Evolutionary conservation across 805 yeast genomes (phyloP), one percentile per base, ranked within the genome.

Genomic region (Hanseniaspora lindneri): DNA sequence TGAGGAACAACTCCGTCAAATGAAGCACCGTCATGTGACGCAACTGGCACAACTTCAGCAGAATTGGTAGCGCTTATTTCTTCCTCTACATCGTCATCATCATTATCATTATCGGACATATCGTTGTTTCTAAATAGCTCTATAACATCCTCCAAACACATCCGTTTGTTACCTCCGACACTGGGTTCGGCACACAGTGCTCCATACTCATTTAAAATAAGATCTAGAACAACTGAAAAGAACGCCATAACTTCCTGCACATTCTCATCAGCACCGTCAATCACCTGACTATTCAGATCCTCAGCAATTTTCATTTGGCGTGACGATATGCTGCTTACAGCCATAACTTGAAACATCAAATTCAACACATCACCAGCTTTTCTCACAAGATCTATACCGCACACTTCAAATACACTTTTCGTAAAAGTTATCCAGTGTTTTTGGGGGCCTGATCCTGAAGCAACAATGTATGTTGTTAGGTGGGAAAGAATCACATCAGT

Each of bases 401-500:
- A 44, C 13, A 44, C 30, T 3, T 37, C 23, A 23, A 36, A 44
- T 6, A 36, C 33, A 21, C 23, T 44, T 20, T 36, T 44, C 2
- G 48, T 37, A 27, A 44, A 36, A 8, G n/a, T 25, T 8, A 44
- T 36, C 48, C 48, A 44, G 14, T 37, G 21, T 11, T 28, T 30
- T 16, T 25, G 16, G 17, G 9, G 28, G 3, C 16, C 14, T 5
- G 14, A 19, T 3, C 25, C 16, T 3, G 42, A 16, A 3, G 25
- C 20, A 21, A 44, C 33, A 11, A 27, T 27, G 8, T 36, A 16
- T 16, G 42, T 16, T 4, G 48, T 25, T 10, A 44, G 25, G 23
- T 44, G 42, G 1, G 48, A 44, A 16, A 44, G 24, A 14, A 44
- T 44, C 24, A 44, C 21, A 16, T 43, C 47, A 10, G 41, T 35